Conservation (phyloP, 2,329 filamentous ascomycete species). For the Botrytis deweyae region DNA sequence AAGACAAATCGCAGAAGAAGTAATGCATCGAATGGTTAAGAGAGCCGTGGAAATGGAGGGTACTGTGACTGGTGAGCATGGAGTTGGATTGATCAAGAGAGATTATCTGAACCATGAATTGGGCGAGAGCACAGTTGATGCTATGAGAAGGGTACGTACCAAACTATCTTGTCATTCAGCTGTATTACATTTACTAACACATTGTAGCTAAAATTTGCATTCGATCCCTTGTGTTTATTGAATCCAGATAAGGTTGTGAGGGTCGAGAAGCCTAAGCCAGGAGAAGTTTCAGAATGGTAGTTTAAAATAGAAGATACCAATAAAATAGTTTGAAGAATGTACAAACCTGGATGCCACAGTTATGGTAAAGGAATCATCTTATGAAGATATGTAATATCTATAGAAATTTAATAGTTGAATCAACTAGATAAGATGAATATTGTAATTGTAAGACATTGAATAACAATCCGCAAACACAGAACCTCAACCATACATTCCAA, state of each 20-base stretch:
- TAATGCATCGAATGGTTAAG: conserved; percentile 85
- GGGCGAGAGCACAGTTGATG: conserved; percentile 70
- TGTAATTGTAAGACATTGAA: background rate
- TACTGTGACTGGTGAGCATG: conserved; percentile 83
- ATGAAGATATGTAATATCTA: background rate
- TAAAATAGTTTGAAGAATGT: background rate
- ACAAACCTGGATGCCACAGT: background rate
- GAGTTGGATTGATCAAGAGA: conserved; percentile 79
- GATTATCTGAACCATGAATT: conserved; percentile 80
- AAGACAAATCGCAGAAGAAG: conserved; percentile 62
- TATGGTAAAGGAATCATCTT: background rate
- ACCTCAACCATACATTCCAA: background rate
- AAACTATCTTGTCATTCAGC: background rate
- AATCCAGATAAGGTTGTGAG: conserved; percentile 70
- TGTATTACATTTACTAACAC: conserved; percentile 15
- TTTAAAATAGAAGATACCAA: background rate
- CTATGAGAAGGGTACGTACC: conserved; percentile 71
- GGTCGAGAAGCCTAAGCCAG: conserved; percentile 54
- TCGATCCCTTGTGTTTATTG: conserved; percentile 68
- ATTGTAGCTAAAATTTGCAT: conserved; percentile 70
- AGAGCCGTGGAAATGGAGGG: conserved; percentile 81
- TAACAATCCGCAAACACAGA: background rate
- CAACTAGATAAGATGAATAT: background rate
- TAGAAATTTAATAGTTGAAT: background rate
- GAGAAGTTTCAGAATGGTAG: conserved; percentile 49